phyloP scores from a whole-genome alignment of 164 flowering plant species.

The Dillenia turbinata region DNA sequence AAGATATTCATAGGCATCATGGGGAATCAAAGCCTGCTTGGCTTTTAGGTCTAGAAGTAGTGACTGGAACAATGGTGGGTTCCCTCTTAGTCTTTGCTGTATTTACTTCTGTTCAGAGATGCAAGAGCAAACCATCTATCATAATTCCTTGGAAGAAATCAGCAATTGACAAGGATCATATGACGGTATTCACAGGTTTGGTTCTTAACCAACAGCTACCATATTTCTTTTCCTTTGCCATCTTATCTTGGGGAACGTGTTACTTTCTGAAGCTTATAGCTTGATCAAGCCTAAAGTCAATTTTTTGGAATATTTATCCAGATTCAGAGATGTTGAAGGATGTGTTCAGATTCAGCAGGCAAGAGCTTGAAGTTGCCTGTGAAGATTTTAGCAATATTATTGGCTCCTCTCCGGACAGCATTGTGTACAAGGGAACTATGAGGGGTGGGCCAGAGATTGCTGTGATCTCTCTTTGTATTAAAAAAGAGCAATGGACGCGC shows the following conservation, averaged over 20 bases:
- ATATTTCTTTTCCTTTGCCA: background rate
- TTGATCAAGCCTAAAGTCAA: background rate
- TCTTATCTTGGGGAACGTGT: no score
- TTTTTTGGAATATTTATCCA: conserved; percentile 18
- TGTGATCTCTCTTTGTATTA: conserved; percentile 80
- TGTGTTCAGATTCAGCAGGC: conserved; percentile 57
- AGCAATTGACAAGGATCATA: conserved; percentile 49
- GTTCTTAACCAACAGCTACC: background rate
- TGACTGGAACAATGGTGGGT: conserved; percentile 66
- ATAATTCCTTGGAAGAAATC: conserved; percentile 84
- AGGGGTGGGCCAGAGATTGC: conserved; percentile 94
- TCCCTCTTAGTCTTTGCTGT: conserved; percentile 43
- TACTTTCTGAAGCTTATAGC: background rate
- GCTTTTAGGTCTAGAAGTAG: conserved; percentile 76
- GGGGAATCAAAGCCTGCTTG: conserved; percentile 57
- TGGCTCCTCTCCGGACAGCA: conserved; percentile 88
- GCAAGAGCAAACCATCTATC: conserved; percentile 49
- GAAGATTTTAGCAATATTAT: conserved; percentile 99
- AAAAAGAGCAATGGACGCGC: conserved; percentile 87
- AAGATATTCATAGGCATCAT: conserved; percentile 32
- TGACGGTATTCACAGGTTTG: conserved; percentile 53
- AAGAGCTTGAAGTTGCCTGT: conserved; percentile 95
- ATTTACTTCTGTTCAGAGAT: conserved; percentile 49
- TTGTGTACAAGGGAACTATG: conserved; percentile 79
- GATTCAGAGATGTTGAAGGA: conserved; percentile 77